Conservation (phyloP, 2,329 filamentous ascomycete genomes). For the Pseudonectria foliicola region DNA sequence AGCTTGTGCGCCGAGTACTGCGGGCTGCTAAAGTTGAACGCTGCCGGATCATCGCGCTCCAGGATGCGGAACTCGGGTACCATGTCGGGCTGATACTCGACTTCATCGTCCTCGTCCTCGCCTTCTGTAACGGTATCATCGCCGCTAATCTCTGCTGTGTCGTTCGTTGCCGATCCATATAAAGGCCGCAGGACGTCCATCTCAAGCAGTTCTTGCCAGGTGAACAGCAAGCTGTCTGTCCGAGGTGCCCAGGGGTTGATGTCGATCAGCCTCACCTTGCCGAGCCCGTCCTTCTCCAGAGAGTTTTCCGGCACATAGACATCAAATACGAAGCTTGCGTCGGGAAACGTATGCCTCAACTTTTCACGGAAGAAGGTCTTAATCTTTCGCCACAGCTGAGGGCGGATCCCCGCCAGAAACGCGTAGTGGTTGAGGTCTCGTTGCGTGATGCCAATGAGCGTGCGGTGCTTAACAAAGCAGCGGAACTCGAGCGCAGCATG, state of each 20-base stretch:
- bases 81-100: slow-evolving; percentile 50
- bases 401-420: slow-evolving; percentile 61
- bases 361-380: slow-evolving; percentile 69
- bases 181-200: slow-evolving; percentile 56
- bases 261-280: slow-evolving; percentile 79
- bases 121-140: slow-evolving; percentile 32
- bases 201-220: slow-evolving; percentile 78
- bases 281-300: slow-evolving; percentile 50
- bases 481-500: slow-evolving; percentile 92
- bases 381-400: slow-evolving; percentile 61
- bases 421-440: slow-evolving; percentile 86
- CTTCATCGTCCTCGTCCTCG: slow-evolving; percentile 30
- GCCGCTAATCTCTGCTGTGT: slow-evolving; percentile 29
- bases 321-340: slow-evolving; percentile 81
- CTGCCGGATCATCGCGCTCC: slow-evolving; percentile 77
- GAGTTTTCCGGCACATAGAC: slow-evolving; percentile 74
- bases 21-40: slow-evolving; percentile 75
- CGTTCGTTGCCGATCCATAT: slow-evolving; percentile 36
- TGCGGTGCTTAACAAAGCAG: slow-evolving; percentile 82
- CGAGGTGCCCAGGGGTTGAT: slow-evolving; percentile 90
- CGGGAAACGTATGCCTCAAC: slow-evolving; percentile 71
- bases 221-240: slow-evolving; percentile 84
- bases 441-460: slow-evolving; percentile 77
- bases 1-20: slow-evolving; percentile 95
- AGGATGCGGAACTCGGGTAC: slow-evolving; percentile 77